phyloP scores from a whole-genome alignment of 352 stramenopile species.

The Phytopythium montanum region DNA sequence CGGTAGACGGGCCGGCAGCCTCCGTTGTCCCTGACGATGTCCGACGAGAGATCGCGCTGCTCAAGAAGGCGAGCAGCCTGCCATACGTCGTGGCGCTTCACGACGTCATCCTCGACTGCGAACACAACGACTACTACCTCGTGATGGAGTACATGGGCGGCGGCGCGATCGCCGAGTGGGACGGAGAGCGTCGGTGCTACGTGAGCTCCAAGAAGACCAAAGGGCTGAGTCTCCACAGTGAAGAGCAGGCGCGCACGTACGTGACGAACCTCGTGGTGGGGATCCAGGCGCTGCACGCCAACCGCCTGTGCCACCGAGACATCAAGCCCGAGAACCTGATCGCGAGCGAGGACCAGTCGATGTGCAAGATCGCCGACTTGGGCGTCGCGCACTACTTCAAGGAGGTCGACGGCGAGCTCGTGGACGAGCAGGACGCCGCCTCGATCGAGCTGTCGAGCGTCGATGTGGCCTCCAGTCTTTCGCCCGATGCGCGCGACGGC shows the following conservation, averaged over 20 bases:
- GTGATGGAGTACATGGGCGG: constrained; percentile 88
- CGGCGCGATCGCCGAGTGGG: constrained; percentile 74
- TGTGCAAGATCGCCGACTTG: constrained; percentile 81
- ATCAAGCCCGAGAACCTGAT: constrained; percentile 87
- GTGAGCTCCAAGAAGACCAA: constrained; percentile 35
- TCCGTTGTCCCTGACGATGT: constrained; percentile 50
- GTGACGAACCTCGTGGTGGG: constrained; percentile 59
- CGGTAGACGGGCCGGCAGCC: neutral
- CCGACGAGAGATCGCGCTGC: constrained; percentile 63
- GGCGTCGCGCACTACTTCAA: constrained; percentile 78
- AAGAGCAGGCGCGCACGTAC: constrained; percentile 48
- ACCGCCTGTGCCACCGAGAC: constrained; percentile 77
- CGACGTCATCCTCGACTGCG: constrained; percentile 71
- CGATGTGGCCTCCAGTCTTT: constrained; percentile 12
- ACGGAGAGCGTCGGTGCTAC: constrained; percentile 60
- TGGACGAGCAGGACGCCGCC: constrained; percentile 47
- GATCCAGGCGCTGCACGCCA: constrained; percentile 69
- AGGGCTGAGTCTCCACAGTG: constrained; percentile 33
- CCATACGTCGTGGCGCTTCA: constrained; percentile 64
- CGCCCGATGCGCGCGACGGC: neutral
- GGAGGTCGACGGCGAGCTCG: constrained; percentile 42
- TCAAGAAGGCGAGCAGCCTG: constrained; percentile 71
- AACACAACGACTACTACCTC: constrained; percentile 56
- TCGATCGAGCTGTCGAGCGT: constrained; percentile 47
- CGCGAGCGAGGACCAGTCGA: constrained; percentile 42